Percentiles rank a stretch among this genome's conserved stretches.
phyloP scores from a whole-genome alignment of 306 rosid species.

The Pueraria montana region DNA sequence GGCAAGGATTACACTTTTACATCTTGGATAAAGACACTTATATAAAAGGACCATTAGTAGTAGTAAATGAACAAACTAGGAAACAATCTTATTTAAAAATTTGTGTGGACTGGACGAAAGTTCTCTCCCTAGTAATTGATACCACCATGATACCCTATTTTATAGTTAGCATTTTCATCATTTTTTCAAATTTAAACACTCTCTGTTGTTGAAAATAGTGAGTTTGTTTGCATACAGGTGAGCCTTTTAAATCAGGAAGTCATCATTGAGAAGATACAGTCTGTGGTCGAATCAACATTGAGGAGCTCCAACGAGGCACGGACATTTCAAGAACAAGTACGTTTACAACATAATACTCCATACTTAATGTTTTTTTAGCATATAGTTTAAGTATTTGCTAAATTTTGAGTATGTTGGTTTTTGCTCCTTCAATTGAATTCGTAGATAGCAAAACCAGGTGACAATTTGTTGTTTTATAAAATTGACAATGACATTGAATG shows the following conservation, averaged over 20 bases:
- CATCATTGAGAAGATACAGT: slow-evolving; percentile 90
- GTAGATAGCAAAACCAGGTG: slow-evolving; percentile 19
- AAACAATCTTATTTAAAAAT: slow-evolving; percentile 20
- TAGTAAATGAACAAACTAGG: not conserved
- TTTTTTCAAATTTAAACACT: slow-evolving; percentile 2
- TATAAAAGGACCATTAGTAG: not conserved
- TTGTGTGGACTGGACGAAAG: slow-evolving; percentile 7
- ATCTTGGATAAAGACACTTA: not conserved
- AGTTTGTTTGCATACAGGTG: slow-evolving; percentile 64
- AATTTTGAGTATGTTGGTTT: slow-evolving; percentile 16
- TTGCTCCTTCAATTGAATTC: slow-evolving; percentile 26
- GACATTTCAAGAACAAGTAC: slow-evolving; percentile 87
- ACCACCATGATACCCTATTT: slow-evolving; percentile 7
- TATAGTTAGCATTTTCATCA: not conserved
- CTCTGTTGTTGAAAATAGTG: slow-evolving; percentile 27
- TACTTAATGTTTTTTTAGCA: slow-evolving; percentile 29
- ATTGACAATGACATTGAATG: not conserved
- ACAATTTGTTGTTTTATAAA: slow-evolving; percentile 20
- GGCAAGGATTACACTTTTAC: not conserved
- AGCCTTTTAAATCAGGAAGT: slow-evolving; percentile 91
- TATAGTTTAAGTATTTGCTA: slow-evolving; percentile 40
- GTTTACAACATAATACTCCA: slow-evolving; percentile 16
- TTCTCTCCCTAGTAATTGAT: slow-evolving; percentile 14
- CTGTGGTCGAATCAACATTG: slow-evolving; percentile 81
- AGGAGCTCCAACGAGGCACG: slow-evolving; percentile 81